Base-by-base conservation (phyloP, 2,329 filamentous ascomycete species). In the Aspergillus latus region DNA sequence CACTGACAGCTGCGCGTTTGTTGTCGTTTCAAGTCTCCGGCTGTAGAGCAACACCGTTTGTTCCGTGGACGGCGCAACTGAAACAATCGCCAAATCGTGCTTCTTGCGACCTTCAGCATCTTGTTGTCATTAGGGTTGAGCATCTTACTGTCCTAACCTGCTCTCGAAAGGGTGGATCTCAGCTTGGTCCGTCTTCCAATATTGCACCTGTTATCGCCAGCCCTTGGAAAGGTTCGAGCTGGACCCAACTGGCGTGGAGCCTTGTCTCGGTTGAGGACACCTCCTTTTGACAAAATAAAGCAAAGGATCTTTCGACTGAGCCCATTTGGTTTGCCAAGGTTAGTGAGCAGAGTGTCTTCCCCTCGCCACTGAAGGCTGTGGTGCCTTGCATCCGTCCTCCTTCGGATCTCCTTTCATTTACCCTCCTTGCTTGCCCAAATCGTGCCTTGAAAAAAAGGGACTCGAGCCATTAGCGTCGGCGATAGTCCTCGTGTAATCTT, bases 301-400 rank as follows among this genome's bases (percentile, higher is more conserved):
- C 43, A 48, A 57, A 57, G 46, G 26, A 54, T 57, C 54, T 59
- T 49, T 51, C 52, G 46, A 49, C 54, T 40, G 58, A 42, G 39
- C 46, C 52, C 48, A 51, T 53, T 37, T 62, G 43, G 58, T 57
- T 58, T 57, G 63, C 63, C 60, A 63, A 72, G 68, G 68, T 72
- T 67, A 66, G 70, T 66, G 57, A 49, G 32, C 36, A 53, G 54
- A 63, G 59, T 62, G 57, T 58, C 57, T 49, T 57, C 57, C 59
- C 62, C 62, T 61, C 57, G 62, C 65, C 66, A 61, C 56, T 56
- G 56, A 44, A 55, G 60, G 62, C 55, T 43, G 40, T 60, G 57
- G 68, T 72, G 69, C 70, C 70, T 72, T 72, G 70, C 70, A 72
- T 72, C 60, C 42, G 58, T 60, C 62, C 61, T 64, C 66, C 52